These are phyloP conservation scores for Coemansia sp. DNA, from an alignment of 192 early-diverging fungal genomes.

Conservation along the genomic window DNA sequence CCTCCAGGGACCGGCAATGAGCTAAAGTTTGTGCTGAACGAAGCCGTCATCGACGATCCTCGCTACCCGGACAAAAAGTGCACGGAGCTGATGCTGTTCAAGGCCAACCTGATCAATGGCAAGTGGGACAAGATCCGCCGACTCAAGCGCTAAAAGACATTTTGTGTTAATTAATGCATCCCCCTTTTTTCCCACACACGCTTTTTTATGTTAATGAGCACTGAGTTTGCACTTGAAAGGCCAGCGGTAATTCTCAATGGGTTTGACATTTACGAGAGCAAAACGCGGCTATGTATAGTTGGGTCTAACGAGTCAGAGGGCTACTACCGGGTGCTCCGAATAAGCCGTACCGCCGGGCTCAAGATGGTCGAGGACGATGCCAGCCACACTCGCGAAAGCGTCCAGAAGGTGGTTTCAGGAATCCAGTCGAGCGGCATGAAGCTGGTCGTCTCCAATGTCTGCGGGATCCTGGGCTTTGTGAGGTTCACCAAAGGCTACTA, in stretches of 20 bases:
- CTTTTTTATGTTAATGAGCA: conserved; percentile 3
- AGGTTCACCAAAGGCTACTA: conserved; percentile 92
- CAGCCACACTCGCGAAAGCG: conserved; percentile 71
- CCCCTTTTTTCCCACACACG: background rate
- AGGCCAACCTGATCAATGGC: conserved; percentile 15
- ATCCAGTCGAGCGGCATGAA: conserved; percentile 66
- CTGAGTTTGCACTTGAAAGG: conserved; percentile 24
- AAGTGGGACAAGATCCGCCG: conserved; percentile 38
- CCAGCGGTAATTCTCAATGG: conserved; percentile 59
- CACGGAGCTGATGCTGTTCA: conserved; percentile 28
- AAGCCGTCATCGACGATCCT: conserved; percentile 23
- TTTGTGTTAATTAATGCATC: background rate
- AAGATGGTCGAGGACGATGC: conserved; percentile 75
- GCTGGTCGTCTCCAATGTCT: conserved; percentile 26
- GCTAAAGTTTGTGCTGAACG: conserved; percentile 33
- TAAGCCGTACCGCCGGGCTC: conserved; percentile 72
- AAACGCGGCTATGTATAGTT: conserved; percentile 78
- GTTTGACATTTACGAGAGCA: conserved; percentile 86
- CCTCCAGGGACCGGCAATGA: conserved; percentile 15
- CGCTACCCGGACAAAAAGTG: conserved; percentile 15
- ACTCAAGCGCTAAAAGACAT: conserved; percentile 6
- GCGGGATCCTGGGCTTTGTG: conserved; percentile 68
- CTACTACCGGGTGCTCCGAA: conserved; percentile 79
- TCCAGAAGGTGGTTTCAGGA: conserved; percentile 71
- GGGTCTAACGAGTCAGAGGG: conserved; percentile 77